Conservation (phyloP, 768 basidiomycete genomes). For the Boletellus sp. region DNA sequence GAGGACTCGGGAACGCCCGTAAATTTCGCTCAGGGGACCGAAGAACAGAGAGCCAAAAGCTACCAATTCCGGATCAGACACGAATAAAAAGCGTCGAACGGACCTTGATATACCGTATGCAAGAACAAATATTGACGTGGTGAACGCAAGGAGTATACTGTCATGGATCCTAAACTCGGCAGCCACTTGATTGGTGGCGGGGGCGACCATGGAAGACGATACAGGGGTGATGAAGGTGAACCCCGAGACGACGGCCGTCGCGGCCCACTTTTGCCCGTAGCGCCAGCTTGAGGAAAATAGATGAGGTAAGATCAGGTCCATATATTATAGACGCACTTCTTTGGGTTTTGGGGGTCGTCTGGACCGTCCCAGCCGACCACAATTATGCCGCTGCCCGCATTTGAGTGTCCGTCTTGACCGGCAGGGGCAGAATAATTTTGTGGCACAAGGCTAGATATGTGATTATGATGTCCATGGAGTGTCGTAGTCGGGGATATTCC, state of each 20-base stretch:
- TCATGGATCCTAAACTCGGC: constrained; percentile 53
- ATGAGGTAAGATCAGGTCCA: background rate
- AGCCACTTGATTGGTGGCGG: constrained; percentile 52
- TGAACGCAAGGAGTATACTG: constrained; percentile 48
- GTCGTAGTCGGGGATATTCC: constrained; percentile 10
- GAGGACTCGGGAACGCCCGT: constrained; percentile 58
- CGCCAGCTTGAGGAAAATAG: constrained; percentile 46
- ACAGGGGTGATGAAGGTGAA: constrained; percentile 70
- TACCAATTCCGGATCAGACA: background rate
- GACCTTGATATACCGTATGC: constrained; percentile 48
- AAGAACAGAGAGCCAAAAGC: constrained; percentile 35
- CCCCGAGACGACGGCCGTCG: constrained; percentile 57
- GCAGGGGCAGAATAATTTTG: background rate
- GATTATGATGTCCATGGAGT: constrained; percentile 2
- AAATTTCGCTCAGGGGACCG: constrained; percentile 71
- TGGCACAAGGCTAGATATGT: background rate
- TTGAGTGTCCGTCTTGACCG: background rate
- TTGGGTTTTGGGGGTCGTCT: constrained; percentile 54
- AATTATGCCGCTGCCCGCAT: constrained; percentile 2
- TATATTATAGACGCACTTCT: constrained; percentile 40
- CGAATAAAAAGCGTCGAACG: background rate
- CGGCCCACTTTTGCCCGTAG: constrained; percentile 57
- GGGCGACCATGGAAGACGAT: constrained; percentile 73
- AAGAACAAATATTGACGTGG: constrained; percentile 55
- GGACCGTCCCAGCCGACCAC: constrained; percentile 64